Conservation (phyloP, 345 rosid genomes). For the Firmiana major region DNA sequence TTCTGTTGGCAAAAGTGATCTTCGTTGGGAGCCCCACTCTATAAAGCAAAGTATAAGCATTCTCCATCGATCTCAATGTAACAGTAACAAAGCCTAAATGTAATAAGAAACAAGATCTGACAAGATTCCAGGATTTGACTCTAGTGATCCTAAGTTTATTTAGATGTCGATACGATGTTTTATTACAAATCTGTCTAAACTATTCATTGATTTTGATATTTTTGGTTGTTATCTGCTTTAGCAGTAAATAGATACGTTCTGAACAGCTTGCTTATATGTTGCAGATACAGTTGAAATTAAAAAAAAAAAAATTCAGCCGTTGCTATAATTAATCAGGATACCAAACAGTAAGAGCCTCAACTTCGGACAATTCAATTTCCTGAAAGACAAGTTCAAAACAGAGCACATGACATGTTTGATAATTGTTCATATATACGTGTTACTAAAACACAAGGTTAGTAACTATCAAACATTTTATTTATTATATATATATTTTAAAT, state of each 20-base stretch:
- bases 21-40: constrained; percentile 31
- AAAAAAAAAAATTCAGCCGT: background rate
- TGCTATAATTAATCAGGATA: background rate
- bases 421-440: background rate
- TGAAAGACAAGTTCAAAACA: background rate
- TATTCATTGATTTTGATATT: background rate
- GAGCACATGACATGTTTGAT: constrained; percentile 19
- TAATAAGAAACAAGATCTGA: constrained; percentile 30
- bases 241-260: background rate
- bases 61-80: background rate
- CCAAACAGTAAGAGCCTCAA: background rate
- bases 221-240: constrained; percentile 6
- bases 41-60: constrained; percentile 12
- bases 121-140: constrained; percentile 28
- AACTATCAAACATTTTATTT: too few relatives aligned
- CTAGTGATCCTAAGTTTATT: constrained; percentile 18
- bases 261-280: background rate
- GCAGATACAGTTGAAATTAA: background rate
- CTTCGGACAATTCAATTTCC: background rate
- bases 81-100: constrained; percentile 10
- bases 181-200: background rate
- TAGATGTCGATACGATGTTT: constrained; percentile 13
- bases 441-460: background rate
- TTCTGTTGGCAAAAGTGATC: constrained; percentile 16
- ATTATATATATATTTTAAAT: too few relatives aligned